phyloP scores from a whole-genome alignment of 1,139 yeast species.

The Saccharomycopsis hybrid region DNA sequence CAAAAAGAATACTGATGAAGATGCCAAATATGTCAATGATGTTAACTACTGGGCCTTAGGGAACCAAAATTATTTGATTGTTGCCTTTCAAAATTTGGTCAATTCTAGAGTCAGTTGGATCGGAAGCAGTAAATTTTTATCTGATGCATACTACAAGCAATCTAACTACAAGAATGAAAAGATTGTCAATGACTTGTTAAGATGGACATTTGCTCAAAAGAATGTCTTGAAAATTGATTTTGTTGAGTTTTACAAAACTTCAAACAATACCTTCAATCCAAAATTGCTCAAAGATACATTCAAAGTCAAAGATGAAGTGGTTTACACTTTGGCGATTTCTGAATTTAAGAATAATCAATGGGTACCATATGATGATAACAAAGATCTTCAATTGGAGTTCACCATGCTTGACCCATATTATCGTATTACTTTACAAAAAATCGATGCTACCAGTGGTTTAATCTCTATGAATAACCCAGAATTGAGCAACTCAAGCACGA shows the following conservation, averaged over 20 bases:
- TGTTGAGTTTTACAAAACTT: slow-evolving; percentile 37
- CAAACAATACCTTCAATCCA: slow-evolving; percentile 19
- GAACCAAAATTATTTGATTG: slow-evolving; percentile 67
- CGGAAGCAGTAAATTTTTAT: slow-evolving; percentile 56
- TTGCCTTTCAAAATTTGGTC: slow-evolving; percentile 74
- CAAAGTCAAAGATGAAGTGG: slow-evolving; percentile 65
- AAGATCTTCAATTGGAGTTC: slow-evolving; percentile 75
- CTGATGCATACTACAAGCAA: slow-evolving; percentile 28
- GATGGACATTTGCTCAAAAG: slow-evolving; percentile 73
- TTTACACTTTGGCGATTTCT: slow-evolving; percentile 60
- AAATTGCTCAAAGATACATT: slow-evolving; percentile 32
- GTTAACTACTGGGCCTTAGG: slow-evolving; percentile 65
- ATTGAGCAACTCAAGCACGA: slow-evolving; percentile 20
- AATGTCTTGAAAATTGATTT: slow-evolving; percentile 54
- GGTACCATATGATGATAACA: slow-evolving; percentile 56
- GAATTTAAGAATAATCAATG: slow-evolving; percentile 57
- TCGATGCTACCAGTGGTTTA: slow-evolving; percentile 17
- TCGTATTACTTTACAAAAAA: slow-evolving; percentile 52
- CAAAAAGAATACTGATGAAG: slow-evolving; percentile 39
- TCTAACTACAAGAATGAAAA: slow-evolving; percentile 29
- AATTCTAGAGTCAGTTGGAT: slow-evolving; percentile 81
- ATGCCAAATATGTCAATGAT: slow-evolving; percentile 28
- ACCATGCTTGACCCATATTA: slow-evolving; percentile 94
- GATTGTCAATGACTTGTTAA: slow-evolving; percentile 43
- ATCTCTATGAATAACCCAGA: slow-evolving; percentile 14